Base-by-base conservation (phyloP, 2,329 filamentous ascomycete genomes). In the Sarocladium oryzae region DNA sequence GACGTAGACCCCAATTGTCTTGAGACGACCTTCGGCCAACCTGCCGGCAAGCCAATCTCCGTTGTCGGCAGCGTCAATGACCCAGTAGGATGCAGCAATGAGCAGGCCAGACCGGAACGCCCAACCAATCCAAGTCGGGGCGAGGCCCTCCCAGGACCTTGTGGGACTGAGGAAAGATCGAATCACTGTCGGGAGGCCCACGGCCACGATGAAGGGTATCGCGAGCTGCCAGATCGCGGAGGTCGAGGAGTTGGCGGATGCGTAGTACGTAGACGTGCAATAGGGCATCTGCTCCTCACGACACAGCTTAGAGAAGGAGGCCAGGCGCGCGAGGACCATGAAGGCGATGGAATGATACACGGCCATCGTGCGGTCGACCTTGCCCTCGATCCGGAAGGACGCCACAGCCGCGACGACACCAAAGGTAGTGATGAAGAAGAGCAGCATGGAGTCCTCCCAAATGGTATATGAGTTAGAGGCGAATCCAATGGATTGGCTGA, bases 281-380 rank as follows among this genome's bases (percentile, higher is more conserved):
- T 86, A 95, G 0, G 93, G 93, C 89, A 97, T 96, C 70, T 99
- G 93, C 70, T 99, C 93, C 67, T 99, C 93, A 53, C 93, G 86
- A 65, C 93, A 99, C 18, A 99, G 82, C 57, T 90, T 88, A 9
- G 93, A 96, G 57, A 92, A 84, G 1, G 91, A 95, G 1, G 90
- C 86, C 2, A 92, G 51, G 51, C 92, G 84, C 13, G 85, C 86
- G 11, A 97, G 77, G 4, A 89, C 64, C 52, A 93, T 75, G 62
- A 99, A 97, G 1, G 89, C 73, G 18, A 92, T 66, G 0, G 93
- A 93, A 64, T 99, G 91, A 60, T 91, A 92, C 23, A 89, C 76
- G 21, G 87, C 90, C 43, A 96, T 70, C 10, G 85, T 81, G 37
- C 87, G 82, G 58, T 95, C 87, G 3, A 78, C 71, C 21, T 77